These are phyloP conservation scores for Auriscalpium vulgare DNA, from an alignment of 768 basidiomycete genomes.

Conservation along the genomic window DNA sequence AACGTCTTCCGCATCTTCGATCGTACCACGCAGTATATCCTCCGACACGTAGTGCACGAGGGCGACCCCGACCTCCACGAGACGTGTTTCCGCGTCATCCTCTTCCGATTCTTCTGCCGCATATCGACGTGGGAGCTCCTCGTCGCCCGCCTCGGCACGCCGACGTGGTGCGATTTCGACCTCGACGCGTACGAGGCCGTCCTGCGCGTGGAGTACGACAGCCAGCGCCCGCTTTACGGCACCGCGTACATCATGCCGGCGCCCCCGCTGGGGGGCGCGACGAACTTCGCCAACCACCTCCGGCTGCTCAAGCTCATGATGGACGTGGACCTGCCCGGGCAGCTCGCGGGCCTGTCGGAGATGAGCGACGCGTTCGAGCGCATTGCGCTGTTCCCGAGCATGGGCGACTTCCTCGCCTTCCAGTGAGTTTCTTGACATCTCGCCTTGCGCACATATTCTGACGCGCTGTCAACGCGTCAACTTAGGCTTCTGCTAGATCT, in stretches of 20 bases:
- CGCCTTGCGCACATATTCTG: neutral
- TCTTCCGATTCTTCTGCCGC: constrained; percentile 67
- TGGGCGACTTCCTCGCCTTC: constrained; percentile 69
- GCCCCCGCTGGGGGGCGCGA: constrained; percentile 39
- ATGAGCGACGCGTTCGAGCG: constrained; percentile 55
- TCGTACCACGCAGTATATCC: constrained; percentile 59
- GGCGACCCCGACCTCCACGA: constrained; percentile 55
- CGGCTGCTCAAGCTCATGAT: constrained; percentile 38
- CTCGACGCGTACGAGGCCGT: constrained; percentile 45
- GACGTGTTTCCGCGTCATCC: constrained; percentile 59
- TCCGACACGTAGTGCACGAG: constrained; percentile 60
- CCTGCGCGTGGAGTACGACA: constrained; percentile 33
- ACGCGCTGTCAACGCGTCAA: neutral
- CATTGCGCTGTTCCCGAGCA: constrained; percentile 51
- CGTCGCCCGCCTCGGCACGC: constrained; percentile 39
- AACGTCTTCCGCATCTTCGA: constrained; percentile 73
- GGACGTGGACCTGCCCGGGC: constrained; percentile 43
- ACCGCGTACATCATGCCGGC: constrained; percentile 67
- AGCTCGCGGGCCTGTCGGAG: constrained; percentile 42
- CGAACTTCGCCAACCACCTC: constrained; percentile 53
- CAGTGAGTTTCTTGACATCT: constrained; percentile 30
- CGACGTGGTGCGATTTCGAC: constrained; percentile 55
- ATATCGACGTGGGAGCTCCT: constrained; percentile 68
- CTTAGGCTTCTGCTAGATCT: constrained; percentile 28
- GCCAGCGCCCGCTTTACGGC: constrained; percentile 49